Evolutionary conservation across 2,329 filamentous ascomycete genomes (phyloP).

Genomic region (Arthrobotrys sinensis): DNA sequence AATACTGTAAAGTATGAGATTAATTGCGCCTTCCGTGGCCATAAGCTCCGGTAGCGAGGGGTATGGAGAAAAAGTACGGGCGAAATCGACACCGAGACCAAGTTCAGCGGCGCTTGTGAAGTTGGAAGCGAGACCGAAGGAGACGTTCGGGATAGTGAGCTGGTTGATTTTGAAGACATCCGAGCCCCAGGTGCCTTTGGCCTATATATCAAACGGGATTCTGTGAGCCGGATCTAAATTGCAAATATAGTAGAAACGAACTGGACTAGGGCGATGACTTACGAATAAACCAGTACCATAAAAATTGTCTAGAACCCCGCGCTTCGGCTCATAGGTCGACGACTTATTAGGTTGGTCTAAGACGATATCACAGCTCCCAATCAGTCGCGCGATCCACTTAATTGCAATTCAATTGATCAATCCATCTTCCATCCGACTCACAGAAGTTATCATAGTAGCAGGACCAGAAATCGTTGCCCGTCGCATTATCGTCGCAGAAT

Average conservation of each 20-base stretch:
- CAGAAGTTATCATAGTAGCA: conserved; percentile 57
- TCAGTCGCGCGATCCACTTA: neutral
- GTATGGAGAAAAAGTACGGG: conserved; percentile 28
- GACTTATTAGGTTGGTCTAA: conserved; percentile 41
- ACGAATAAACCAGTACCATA: conserved; percentile 53
- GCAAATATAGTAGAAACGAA: neutral
- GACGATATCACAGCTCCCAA: neutral
- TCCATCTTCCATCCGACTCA: neutral
- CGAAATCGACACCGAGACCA: conserved; percentile 45
- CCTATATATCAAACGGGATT: conserved; percentile 19
- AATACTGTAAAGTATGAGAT: conserved; percentile 44
- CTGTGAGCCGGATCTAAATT: neutral
- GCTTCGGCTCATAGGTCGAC: conserved; percentile 19
- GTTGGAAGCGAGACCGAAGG: conserved; percentile 53
- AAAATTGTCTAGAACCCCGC: conserved; percentile 17
- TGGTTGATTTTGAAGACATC: conserved; percentile 60
- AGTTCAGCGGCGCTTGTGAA: conserved; percentile 51
- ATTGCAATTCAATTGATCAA: neutral
- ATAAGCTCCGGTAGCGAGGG: conserved; percentile 49
- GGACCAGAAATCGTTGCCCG: conserved; percentile 40
- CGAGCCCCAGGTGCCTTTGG: conserved; percentile 52
- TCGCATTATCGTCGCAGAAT: conserved; percentile 46
- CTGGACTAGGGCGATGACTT: neutral
- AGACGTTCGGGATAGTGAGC: conserved; percentile 44
- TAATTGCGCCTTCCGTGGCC: conserved; percentile 27